Base-by-base conservation (phyloP, 352 stramenopile species). In the Pythium dissimile region DNA sequence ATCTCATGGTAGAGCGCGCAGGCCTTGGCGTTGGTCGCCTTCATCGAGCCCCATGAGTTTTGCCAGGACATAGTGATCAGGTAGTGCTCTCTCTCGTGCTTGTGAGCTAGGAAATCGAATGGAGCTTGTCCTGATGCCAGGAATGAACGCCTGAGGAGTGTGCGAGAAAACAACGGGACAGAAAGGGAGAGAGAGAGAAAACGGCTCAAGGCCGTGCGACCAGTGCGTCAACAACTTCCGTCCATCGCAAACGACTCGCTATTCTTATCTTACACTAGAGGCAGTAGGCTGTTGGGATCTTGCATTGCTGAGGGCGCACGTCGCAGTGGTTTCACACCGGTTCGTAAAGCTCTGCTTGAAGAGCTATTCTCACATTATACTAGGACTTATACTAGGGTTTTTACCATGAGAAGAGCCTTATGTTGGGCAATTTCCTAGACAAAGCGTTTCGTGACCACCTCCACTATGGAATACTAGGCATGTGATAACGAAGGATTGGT, bases 1-100 rank as follows among this genome's bases (percentile, higher is more conserved):
- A 92, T 70, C 54, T 92, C 77, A 46, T 80, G 86, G 75, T 92
- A 92, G 16, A 90, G 71, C 13, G 80, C 80, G 13, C 66, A 73
- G 2, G 83, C 78, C 54, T 82, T 88, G 64, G 83, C 80, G 51
- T 86, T 86, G 23, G 77, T 65, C 31, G 75, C 76, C 67, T 90
- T 92, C 59, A 88, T 72, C 13, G 72, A 86, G 15, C 73, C 73
- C 77, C 80, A 90, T 46, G 77, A 68, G 42, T 70, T 80, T 52
- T 86, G 75, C 75, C 77, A 84, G 62, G 77, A 86, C 78, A 88
- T 88, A 49, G 38, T 50, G n/a, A 18, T 34, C 39, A 30, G 27
- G 15, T 27, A 16, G 5, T 39, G 26, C 11, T 59, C 10, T n/a
- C 24, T 4, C 27, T 23, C 23, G 16, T 49, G 42, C 10, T 21